Conservation (phyloP, 2,329 filamentous ascomycete genomes). For the Fusarium luffae region DNA sequence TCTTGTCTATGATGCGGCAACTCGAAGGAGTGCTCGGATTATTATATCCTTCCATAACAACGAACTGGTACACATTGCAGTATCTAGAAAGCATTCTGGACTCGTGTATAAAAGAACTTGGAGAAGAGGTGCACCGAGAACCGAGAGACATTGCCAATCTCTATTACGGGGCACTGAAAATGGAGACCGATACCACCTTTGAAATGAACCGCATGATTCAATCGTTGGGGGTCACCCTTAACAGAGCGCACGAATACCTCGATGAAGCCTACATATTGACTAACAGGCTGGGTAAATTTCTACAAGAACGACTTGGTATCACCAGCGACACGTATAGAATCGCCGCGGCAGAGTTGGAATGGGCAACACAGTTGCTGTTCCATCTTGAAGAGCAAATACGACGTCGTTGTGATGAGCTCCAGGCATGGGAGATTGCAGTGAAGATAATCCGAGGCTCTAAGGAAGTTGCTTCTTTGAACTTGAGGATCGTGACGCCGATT, state of each 20-base stretch:
- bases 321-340: rapidly evolving
- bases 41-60: neutral
- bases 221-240: rapidly evolving
- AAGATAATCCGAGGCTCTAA: rapidly evolving
- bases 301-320: neutral
- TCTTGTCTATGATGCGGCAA: neutral
- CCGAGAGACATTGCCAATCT: neutral
- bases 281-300: neutral
- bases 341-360: rapidly evolving
- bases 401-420: neutral
- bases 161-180: neutral
- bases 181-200: neutral
- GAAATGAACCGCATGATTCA: neutral
- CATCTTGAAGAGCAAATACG: neutral
- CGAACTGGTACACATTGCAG: neutral
- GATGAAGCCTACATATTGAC: neutral
- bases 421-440: neutral
- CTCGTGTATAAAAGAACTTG: neutral
- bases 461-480: neutral
- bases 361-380: neutral
- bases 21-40: neutral
- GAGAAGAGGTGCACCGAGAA: rapidly evolving
- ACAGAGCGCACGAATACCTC: neutral
- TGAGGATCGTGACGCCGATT: neutral
- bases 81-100: neutral